Base-by-base conservation (phyloP, 169 alveolate genomes). In the Plasmodium ovale region DNA sequence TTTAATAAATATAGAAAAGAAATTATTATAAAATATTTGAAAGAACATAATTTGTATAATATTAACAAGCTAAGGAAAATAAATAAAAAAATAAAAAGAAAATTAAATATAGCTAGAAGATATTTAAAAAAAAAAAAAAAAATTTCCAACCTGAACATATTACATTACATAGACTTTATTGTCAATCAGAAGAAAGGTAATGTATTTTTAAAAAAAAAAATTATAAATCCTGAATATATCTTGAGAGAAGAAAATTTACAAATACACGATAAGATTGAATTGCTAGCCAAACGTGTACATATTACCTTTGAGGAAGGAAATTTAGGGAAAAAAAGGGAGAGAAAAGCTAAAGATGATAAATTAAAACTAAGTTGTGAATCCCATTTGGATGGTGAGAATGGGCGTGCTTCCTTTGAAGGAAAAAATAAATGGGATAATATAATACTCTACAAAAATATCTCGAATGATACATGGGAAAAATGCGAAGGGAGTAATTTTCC, bases 21-120 rank as follows among this genome's bases (percentile, higher is more conserved):
- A 3, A 87, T 64, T 23, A 87, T 87, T 29, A 51, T 73, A 3
- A 72, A 87, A n/a, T 87, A 87, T 73, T 87, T 72, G 33, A 65
- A 87, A 59, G 54, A 47, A 19, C 25, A 87, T 72, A 87, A 87
- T 71, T 87, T 73, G 29, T 73, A 87, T 71, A 72, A 72, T 31
- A 5, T 62, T 21, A 87, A 73, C 35, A 73, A 73, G 42, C 64
- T 67, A 56, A 73, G 68, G 54, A 82, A 42, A 59, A 64, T 49
- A 65, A 51, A 67, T 58, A 82, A 67, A 51, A 67, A 82, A 65
- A 64, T 73, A n/a, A 87, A 87, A 87, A 87, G 92, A 53, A 87
- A 62, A 54, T 68, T 87, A 29, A 72, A 67, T 54, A 87, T 73
- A 29, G 87, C 84, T 3, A 87, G 35, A 33, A 42, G 72, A 33